phyloP scores from a whole-genome alignment of 1,139 yeast species.

The Groenewaldozyma sp. region DNA sequence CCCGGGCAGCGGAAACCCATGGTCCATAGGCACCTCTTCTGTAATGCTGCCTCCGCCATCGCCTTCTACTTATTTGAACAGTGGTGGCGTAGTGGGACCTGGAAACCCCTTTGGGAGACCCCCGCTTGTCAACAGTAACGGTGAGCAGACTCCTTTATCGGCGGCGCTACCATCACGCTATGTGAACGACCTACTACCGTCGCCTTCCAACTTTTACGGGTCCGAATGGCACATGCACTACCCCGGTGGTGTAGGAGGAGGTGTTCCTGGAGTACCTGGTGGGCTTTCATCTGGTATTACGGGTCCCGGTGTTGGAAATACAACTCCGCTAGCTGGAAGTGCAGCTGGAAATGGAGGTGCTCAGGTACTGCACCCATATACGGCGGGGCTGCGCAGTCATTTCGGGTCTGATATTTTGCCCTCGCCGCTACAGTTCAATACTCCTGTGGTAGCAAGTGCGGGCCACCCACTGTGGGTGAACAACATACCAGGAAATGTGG shows the following conservation, averaged over 20 bases:
- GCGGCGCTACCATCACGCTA: conserved; percentile 34
- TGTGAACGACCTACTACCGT: conserved; percentile 33
- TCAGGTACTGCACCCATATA: background rate
- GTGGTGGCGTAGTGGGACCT: conserved; percentile 21
- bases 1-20: conserved; percentile 6
- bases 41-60: conserved; percentile 22
- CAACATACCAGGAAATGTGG: conserved; percentile 6
- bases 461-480: conserved; percentile 1
- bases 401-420: conserved; percentile 23
- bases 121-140: conserved; percentile 19
- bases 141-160: conserved; percentile 34
- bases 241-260: conserved; percentile 11
- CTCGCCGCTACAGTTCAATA: conserved; percentile 28
- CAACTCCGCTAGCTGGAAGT: conserved; percentile 4
- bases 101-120: conserved; percentile 30
- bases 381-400: conserved; percentile 9
- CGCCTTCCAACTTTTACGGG: conserved; percentile 34
- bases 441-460: conserved; percentile 22
- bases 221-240: conserved; percentile 28
- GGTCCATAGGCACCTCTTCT: conserved; percentile 11
- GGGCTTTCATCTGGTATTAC: conserved; percentile 1
- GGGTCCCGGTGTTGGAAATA: background rate
- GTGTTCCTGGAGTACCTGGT: background rate
- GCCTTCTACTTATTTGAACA: conserved; percentile 19
- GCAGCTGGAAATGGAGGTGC: conserved; percentile 5